A percentile compares a stretch with the other conserved stretches of the same genome.
Conservation (phyloP, 805 yeast genomes). For the Candida gorgasii region DNA sequence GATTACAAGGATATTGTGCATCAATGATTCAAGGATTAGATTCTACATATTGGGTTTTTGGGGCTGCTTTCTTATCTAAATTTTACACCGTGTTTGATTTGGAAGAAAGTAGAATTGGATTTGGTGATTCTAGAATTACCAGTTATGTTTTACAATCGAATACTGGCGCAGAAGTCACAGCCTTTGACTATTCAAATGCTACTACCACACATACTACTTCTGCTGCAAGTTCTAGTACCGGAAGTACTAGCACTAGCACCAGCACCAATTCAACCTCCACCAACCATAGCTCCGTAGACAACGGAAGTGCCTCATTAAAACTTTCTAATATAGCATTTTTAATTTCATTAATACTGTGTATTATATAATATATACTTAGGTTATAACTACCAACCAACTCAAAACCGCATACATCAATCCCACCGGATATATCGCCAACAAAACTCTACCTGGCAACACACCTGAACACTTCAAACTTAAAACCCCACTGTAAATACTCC, state of each 20-base stretch:
- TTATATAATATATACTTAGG: slow-evolving; percentile 26
- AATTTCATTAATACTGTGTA: slow-evolving; percentile 9
- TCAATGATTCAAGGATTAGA: slow-evolving; percentile 64
- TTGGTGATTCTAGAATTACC: slow-evolving; percentile 32
- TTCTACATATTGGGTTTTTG: slow-evolving; percentile 54
- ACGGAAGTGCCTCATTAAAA: background rate
- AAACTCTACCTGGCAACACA: slow-evolving; percentile 59
- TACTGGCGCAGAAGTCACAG: background rate
- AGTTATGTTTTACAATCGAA: slow-evolving; percentile 12
- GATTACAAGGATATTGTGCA: slow-evolving; percentile 54
- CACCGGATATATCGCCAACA: slow-evolving; percentile 67
- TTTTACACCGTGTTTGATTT: slow-evolving; percentile 61
- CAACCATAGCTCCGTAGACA: background rate
- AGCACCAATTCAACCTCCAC: background rate
- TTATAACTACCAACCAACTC: slow-evolving; percentile 67
- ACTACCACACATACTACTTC: background rate
- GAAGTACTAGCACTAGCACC: background rate
- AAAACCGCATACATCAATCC: slow-evolving; percentile 60
- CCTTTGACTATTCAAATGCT: background rate
- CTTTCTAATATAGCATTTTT: slow-evolving; percentile 8
- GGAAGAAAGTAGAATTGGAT: slow-evolving; percentile 50
- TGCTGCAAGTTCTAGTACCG: background rate
- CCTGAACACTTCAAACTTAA: slow-evolving; percentile 66
- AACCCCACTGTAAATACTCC: slow-evolving; percentile 67
- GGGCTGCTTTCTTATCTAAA: slow-evolving; percentile 58